Evolutionary conservation across 768 basidiomycete species (phyloP).

Genomic region (Cubamyces sp.): DNA sequence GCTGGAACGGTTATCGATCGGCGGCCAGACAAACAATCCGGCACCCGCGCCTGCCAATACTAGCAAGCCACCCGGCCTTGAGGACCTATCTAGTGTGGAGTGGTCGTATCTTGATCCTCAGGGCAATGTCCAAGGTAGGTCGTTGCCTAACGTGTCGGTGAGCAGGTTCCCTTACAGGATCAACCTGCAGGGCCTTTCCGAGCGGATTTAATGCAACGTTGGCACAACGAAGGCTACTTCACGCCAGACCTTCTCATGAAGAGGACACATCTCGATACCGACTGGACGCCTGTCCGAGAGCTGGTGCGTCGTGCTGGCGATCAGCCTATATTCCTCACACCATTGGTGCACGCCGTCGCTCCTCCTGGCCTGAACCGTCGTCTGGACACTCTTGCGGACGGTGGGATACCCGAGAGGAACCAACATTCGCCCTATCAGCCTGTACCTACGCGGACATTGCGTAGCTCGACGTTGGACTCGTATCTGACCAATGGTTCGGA

Average conservation of each 20-base stretch:
- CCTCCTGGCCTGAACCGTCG: conserved; percentile 61
- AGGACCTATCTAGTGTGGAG: conserved; percentile 65
- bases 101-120: conserved; percentile 95
- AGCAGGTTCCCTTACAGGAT: conserved; percentile 6
- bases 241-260: conserved; percentile 81
- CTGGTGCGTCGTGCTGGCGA: conserved; percentile 56
- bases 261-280: conserved; percentile 67
- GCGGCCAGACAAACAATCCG: conserved; percentile 4
- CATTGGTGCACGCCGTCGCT: conserved; percentile 41
- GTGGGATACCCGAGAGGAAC: conserved; percentile 42
- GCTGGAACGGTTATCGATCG: conserved; percentile 1
- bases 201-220: conserved; percentile 91
- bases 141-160: not conserved
- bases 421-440: conserved; percentile 66
- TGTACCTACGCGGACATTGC: conserved; percentile 61
- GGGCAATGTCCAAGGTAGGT: conserved; percentile 86
- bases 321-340: conserved; percentile 67
- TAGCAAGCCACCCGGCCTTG: conserved; percentile 43
- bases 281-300: conserved; percentile 69
- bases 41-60: conserved; percentile 33
- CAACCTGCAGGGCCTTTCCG: conserved; percentile 76
- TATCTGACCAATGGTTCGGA: conserved; percentile 60
- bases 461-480: conserved; percentile 67
- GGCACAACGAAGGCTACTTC: conserved; percentile 92
- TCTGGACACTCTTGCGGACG: conserved; percentile 53